phyloP scores from a whole-genome alignment of 768 basidiomycete genomes.

The Hygrocybe coccinea region DNA sequence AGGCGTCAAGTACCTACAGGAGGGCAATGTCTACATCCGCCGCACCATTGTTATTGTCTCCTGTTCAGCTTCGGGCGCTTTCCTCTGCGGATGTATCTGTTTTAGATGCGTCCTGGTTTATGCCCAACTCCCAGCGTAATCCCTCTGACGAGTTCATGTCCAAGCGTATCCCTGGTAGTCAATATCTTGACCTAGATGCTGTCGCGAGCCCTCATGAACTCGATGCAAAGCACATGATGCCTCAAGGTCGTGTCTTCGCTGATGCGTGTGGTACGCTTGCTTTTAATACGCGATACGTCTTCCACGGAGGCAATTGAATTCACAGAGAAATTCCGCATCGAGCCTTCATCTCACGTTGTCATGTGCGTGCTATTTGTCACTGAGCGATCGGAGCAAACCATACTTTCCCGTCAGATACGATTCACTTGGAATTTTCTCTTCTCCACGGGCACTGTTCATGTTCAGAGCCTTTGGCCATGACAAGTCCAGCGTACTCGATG shows the following conservation, averaged over 20 bases:
- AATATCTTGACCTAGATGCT: constrained; percentile 75
- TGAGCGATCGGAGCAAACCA: background rate
- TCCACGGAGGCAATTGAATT: background rate
- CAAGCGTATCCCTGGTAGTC: constrained; percentile 66
- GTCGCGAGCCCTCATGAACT: constrained; percentile 70
- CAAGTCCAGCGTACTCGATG: constrained; percentile 83
- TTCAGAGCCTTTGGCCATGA: constrained; percentile 89
- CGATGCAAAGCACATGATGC: constrained; percentile 94
- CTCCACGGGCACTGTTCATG: constrained; percentile 90
- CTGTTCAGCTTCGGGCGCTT: constrained; percentile 39
- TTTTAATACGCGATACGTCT: constrained; percentile 3
- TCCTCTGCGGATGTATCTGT: constrained; percentile 39
- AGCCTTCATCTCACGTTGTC: constrained; percentile 71
- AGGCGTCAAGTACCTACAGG: constrained; percentile 6
- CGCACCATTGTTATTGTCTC: constrained; percentile 50
- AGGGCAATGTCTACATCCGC: constrained; percentile 35
- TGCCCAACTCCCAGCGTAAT: constrained; percentile 80
- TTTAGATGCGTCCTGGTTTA: constrained; percentile 86
- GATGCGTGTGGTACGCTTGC: constrained; percentile 71
- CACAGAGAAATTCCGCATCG: constrained; percentile 66
- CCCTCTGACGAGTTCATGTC: constrained; percentile 62
- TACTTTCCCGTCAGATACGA: constrained; percentile 62
- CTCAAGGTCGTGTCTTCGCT: constrained; percentile 62
- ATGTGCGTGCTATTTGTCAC: constrained; percentile 44
- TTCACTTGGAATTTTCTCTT: constrained; percentile 82